phyloP scores from a whole-genome alignment of 495 filamentous ascomycete genomes.

The Tuber indicum region DNA sequence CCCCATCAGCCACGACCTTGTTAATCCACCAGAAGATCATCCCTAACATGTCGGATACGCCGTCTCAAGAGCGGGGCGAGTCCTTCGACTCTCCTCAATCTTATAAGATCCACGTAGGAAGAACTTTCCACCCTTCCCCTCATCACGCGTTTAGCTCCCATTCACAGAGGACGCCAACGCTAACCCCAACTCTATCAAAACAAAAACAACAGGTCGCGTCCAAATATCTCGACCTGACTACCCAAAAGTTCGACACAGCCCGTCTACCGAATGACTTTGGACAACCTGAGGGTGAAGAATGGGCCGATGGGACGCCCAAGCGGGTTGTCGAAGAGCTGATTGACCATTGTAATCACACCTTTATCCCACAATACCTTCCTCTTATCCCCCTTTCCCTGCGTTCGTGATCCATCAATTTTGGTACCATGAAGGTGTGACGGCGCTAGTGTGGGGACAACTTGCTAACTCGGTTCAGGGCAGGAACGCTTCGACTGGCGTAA shows the following conservation, averaged over 20 bases:
- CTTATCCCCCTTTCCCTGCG: background rate
- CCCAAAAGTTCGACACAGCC: constrained; percentile 44
- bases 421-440: background rate
- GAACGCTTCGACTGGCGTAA: constrained; percentile 16
- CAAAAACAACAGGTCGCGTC: constrained; percentile 36
- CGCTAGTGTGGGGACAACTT: background rate
- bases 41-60: background rate
- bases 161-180: background rate
- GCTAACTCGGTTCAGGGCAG: constrained; percentile 7
- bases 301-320: constrained; percentile 44
- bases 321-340: constrained; percentile 42
- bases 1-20: background rate
- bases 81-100: background rate
- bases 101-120: constrained; percentile 1
- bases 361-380: background rate
- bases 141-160: background rate
- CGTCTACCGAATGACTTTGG: constrained; percentile 41
- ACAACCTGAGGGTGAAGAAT: constrained; percentile 29
- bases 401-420: background rate
- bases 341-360: constrained; percentile 41
- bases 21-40: background rate
- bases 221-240: constrained; percentile 44
- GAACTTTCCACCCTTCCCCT: background rate
- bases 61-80: constrained; percentile 1
- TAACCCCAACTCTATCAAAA: background rate